These are phyloP conservation scores for Stemphylium beticola DNA, from an alignment of 2,329 filamentous ascomycete species.

Conservation along the genomic window DNA sequence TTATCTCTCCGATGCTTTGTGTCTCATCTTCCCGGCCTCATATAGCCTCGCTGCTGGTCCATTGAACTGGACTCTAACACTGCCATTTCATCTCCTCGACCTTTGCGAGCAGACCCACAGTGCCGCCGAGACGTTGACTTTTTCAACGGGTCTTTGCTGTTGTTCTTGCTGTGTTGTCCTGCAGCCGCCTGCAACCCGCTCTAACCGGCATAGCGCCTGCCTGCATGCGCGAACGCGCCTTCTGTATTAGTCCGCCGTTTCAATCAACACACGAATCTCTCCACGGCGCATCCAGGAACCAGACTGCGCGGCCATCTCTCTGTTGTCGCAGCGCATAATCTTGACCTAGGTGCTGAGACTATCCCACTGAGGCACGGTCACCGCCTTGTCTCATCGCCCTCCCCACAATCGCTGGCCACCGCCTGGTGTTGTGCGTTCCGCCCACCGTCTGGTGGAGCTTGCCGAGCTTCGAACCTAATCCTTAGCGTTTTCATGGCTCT, in stretches of 20 bases:
- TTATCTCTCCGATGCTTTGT: constrained; percentile 30
- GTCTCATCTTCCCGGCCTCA: constrained; percentile 2
- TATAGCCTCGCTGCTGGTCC: too few relatives aligned
- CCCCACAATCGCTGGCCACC: constrained; percentile 1
- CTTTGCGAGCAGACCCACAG: neutral
- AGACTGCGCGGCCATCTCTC: too few relatives aligned
- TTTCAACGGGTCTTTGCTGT: neutral
- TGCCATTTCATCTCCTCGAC: neutral
- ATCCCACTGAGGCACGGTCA: neutral
- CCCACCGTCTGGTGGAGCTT: constrained; percentile 6
- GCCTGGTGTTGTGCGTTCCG: neutral
- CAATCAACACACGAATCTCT: neutral
- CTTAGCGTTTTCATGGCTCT: neutral
- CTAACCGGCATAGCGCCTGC: constrained; percentile 4
- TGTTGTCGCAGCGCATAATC: neutral
- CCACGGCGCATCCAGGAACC: neutral
- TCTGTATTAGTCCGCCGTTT: constrained; percentile 1
- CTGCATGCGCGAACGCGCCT: neutral
- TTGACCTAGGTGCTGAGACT: neutral
- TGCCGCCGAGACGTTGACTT: neutral
- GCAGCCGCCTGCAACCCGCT: constrained; percentile 1
- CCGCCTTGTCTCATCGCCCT: constrained; percentile 1
- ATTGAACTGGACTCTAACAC: too few relatives aligned
- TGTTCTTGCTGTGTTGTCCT: constrained; percentile 3
- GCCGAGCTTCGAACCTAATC: neutral